Base-by-base conservation (phyloP, 1,139 yeast species). In the Hansenula lynferdii region DNA sequence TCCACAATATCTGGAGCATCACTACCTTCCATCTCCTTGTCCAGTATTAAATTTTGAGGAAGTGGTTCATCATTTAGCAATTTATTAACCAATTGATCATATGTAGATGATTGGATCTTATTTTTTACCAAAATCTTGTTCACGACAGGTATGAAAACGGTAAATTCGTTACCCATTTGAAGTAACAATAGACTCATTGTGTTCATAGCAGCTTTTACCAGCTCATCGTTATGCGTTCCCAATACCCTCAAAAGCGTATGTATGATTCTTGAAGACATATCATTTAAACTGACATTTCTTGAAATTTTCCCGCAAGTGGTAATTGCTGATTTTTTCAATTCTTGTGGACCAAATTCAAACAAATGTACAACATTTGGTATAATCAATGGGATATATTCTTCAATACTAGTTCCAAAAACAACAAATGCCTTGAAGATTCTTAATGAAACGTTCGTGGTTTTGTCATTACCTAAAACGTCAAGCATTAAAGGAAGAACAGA, bases 261-360 rank as follows among this genome's bases (percentile, higher is more conserved):
- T 24, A 94, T 77, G 32, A 92, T 85, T 48, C 96, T 69, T 2
- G 97, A 85, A 0, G 96, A 83, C 89, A 89, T 84, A 52, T 92
- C 97, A 42, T 79, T 80, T 42, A 94, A 65, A 49, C 81, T 75
- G 4, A 90, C 84, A 30, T 72, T 75, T 50, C 79, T 78, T 2
- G 96, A 80, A 20, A 94, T 61, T 51, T 85, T 82, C 1, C 97
- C 97, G 28, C 92, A 69, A 0, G 96, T 80, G 41, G 84, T 85
- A 41, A 94, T 82, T 0, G 97, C 90, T 24, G 87, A 80, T 42
- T 74, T 75, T 41, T 90, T 68, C 34, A 90, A 69, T 17, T 63
- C 57, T 5, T 59, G 71, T 37, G 70, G 75, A 6, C 86, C 81
- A 43, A 67, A 75, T 56, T 92, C 96, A 55, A 90, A 84, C 68